Conservation (phyloP, 495 filamentous ascomycete species). For the Apiosordaria backusii region DNA sequence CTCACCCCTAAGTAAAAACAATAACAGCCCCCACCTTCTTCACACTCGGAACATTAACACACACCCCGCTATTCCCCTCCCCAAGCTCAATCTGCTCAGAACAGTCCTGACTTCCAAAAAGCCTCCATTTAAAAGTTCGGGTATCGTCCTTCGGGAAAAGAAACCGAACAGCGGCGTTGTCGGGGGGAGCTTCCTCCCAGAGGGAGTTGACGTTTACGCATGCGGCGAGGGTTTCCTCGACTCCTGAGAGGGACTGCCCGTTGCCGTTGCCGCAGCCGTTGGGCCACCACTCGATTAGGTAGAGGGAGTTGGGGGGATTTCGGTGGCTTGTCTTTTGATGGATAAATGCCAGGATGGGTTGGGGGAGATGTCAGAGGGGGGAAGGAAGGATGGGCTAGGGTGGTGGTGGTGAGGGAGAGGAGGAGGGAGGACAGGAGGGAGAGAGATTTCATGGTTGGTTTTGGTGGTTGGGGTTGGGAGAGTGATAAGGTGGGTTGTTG, state of each 20-base stretch:
- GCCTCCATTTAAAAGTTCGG: neutral
- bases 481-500: too few relatives aligned
- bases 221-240: conserved; percentile 1
- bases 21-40: neutral
- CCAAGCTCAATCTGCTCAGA: neutral
- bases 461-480: neutral
- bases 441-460: neutral
- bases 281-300: conserved; percentile 11
- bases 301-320: conserved; percentile 11
- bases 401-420: neutral
- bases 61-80: neutral
- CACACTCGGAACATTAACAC: neutral
- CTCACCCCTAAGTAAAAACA: neutral
- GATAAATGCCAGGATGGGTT: neutral
- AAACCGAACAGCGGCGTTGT: conserved; percentile 2
- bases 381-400: neutral
- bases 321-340: neutral
- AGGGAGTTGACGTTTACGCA: conserved; percentile 10
- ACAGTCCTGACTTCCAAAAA: neutral
- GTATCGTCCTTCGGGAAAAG: neutral
- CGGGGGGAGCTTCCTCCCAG: neutral
- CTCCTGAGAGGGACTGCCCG: neutral
- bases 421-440: neutral
- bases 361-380: neutral
- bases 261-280: conserved; percentile 7